Evolutionary conservation across 2,329 filamentous ascomycete genomes (phyloP), one percentile per base, ranked within the genome.

Genomic region (Ceratocystiopsis minuta): DNA sequence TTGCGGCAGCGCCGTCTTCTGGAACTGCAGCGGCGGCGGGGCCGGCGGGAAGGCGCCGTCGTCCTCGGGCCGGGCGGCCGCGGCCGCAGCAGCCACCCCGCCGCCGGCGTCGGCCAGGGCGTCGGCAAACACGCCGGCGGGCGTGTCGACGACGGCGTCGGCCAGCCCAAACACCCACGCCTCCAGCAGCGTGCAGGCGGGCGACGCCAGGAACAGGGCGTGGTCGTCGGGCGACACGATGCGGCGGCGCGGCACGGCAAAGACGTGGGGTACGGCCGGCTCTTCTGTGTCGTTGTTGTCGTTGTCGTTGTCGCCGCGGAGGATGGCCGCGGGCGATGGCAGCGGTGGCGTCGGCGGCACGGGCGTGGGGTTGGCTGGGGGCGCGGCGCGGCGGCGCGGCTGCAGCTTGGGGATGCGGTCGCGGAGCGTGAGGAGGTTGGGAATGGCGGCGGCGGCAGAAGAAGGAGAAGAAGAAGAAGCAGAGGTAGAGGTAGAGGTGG

Each of bases 151-250:
- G 37, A 94, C 82, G 4, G 81, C 76, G 52, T 95, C 87, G 37
- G 86, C 78, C 17, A 98, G 73, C 11, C 74, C 72, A 59, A 94
- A 95, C 47, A 95, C 69, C 61, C 94, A 98, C 16, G 82, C 75
- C 44, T 82, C 65, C 36, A 98, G 70, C 35, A 96, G 70, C 9
- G 66, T 67, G 57, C 83, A 80, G 7, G 87, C 79, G 0, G 78
- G 67, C 0, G 87, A 95, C 1, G 72, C 63, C 16, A 86, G 68
- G 53, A 96, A 98, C 4, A 85, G 61, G 16, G 82, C 69, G 55
- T 93, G 87, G 51, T 98, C 90, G 39, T 72, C 65, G 2, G 67
- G 66, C 3, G 86, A 88, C 13, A 98, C 64, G 41, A 98, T 96
- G 10, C 87, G 74, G 46, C 87, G 72, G 13, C 68, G 72, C 1